phyloP scores from a whole-genome alignment of 2,329 filamentous ascomycete species.

The Pseudogymnoascus sp. region DNA sequence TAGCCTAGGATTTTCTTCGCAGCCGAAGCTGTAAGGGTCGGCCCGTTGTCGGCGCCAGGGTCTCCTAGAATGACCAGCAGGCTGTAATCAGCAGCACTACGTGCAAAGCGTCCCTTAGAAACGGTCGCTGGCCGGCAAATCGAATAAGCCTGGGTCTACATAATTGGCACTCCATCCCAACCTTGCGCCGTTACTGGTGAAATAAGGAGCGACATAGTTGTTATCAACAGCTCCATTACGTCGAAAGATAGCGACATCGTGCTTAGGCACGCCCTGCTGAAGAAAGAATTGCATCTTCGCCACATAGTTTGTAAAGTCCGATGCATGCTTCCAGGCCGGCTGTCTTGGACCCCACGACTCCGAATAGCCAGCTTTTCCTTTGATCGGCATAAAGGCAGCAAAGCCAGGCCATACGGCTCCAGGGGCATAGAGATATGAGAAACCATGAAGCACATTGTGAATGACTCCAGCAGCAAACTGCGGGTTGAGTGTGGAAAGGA shows the following conservation, averaged over 20 bases:
- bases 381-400: neutral
- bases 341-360: constrained; percentile 10
- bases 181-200: constrained; percentile 7
- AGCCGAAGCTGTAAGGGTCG: constrained; percentile 8
- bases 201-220: neutral
- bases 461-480: constrained; percentile 8
- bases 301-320: constrained; percentile 8
- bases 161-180: constrained; percentile 7
- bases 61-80: constrained; percentile 7
- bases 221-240: constrained; percentile 7
- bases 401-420: constrained; percentile 7
- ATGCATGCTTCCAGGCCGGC: constrained; percentile 4
- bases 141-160: constrained; percentile 2
- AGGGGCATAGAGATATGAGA: neutral
- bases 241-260: constrained; percentile 10
- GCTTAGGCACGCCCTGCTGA: constrained; percentile 8
- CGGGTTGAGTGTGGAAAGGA: constrained; percentile 9
- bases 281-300: constrained; percentile 7
- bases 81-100: constrained; percentile 8
- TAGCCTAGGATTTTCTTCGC: constrained; percentile 7
- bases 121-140: neutral
- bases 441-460: constrained; percentile 3
- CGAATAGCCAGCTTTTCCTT: constrained; percentile 3
- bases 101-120: neutral
- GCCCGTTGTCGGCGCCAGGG: neutral